Evolutionary conservation across 305 asterid genomes (phyloP), one percentile per base, ranked within the genome.

Genomic region (Fraxinus platypoda): DNA sequence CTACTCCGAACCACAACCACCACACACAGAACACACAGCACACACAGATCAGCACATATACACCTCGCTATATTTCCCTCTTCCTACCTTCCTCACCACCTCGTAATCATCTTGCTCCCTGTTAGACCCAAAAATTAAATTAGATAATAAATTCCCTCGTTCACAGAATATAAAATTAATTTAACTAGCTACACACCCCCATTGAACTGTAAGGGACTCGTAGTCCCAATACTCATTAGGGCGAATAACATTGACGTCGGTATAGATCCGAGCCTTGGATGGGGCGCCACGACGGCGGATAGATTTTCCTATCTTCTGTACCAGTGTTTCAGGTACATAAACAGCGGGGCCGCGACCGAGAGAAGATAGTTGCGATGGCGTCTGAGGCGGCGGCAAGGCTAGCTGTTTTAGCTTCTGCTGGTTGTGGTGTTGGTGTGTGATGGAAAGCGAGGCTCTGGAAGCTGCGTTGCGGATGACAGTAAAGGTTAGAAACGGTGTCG

Each of bases 181-280:
- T 15, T 15, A 79, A 78, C 49, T 38, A 76, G 79, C 72, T 23
- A 54, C 71, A 75, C 90, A 95, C 99, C 99, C 99, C 99, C 99
- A 95, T 87, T 94, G 98, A 82, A 95, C 97, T 80, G 93, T 82
- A 15, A 94, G 92, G 25, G 97, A 87, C 88, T 95, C 99, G 81
- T 95, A 95, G 84, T 95, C 99, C 99, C 98, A 95, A 78, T 95
- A 95, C 87, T 94, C 98, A 90, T 90, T 92, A 7, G 99, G 98
- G 25, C 98, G 95, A 81, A 93, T 86, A 59, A 94, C 95, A 87
- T 94, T 94, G 76, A 93, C 83, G 81, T 93, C 97, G 0, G 92
- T 23, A 82, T 94, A 94, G 52, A 93, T 97, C 78, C 91, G 90
- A 54, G 98, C 94, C 87, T 90, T 91, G 66, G 98, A 94, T 1